Conservation (phyloP, 2,329 filamentous ascomycete genomes). For the Amauroascus verrucosus region DNA sequence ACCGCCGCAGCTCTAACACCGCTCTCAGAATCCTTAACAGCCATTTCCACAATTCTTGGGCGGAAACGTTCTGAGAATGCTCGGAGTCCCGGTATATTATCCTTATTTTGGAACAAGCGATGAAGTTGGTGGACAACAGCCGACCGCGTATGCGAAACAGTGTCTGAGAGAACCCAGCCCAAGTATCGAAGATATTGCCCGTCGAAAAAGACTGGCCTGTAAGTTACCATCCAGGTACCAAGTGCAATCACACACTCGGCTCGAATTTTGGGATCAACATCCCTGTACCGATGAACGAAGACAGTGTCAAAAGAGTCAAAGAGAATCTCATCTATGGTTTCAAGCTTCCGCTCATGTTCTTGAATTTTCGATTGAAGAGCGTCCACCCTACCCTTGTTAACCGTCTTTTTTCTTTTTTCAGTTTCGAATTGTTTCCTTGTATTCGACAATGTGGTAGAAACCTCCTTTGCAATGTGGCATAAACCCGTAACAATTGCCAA, state of each 20-base stretch:
- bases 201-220: slow-evolving; percentile 83
- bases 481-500: slow-evolving; percentile 69
- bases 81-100: slow-evolving; percentile 64
- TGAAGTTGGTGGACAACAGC: slow-evolving; percentile 78
- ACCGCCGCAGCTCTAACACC: slow-evolving; percentile 71
- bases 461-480: slow-evolving; percentile 59
- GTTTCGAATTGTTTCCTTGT: slow-evolving; percentile 68
- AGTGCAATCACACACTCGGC: slow-evolving; percentile 79
- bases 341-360: slow-evolving; percentile 58
- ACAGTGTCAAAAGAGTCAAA: slow-evolving; percentile 84
- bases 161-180: slow-evolving; percentile 89
- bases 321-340: slow-evolving; percentile 60
- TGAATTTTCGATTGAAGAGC: slow-evolving; percentile 63
- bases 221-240: slow-evolving; percentile 74
- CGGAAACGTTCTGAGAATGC: slow-evolving; percentile 92
- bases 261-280: slow-evolving; percentile 81
- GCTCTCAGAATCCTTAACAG: slow-evolving; percentile 71
- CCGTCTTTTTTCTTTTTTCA: slow-evolving; percentile 59
- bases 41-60: slow-evolving; percentile 81
- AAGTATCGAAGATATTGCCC: slow-evolving; percentile 84
- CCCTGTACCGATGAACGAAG: slow-evolving; percentile 90
- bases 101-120: slow-evolving; percentile 67
- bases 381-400: slow-evolving; percentile 68
- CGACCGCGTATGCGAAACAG: slow-evolving; percentile 60
- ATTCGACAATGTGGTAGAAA: slow-evolving; percentile 63